Evolutionary conservation across 345 rosid species (phyloP), one percentile per base, ranked within the genome.

Genomic region (Erucastrum elatum): DNA sequence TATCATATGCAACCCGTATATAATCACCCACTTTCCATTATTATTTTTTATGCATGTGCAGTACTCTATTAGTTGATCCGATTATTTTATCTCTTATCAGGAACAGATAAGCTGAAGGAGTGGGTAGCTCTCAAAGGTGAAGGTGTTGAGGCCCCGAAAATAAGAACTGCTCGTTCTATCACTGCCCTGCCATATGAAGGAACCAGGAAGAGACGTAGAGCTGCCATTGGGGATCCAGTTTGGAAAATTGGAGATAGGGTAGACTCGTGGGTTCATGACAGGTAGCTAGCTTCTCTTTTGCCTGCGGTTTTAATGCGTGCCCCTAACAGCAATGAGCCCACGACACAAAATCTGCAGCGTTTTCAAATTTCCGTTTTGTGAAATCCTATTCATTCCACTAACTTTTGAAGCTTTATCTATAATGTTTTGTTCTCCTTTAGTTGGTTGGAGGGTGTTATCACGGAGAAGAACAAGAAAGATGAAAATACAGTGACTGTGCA

Each of bases 191-290:
- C 90, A 62, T 89, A 79, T 81, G 98, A 95, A 85, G 98, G 97
- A 82, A 91, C 97, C 8, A 90, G 91, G 84, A 95, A 95, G 90
- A 90, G 99, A 72, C 91, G 96, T 44, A 87, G 99, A 78, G 89
- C 92, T 71, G 94, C 94, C 65, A 83, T 84, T 75, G 90, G 85
- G 16, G 94, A 91, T 74, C 81, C 82, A 82, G 81, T 49, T 56
- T 96, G 98, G 97, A 90, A 91, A 62, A 85, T 90, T 84, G 99
- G 98, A 67, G 99, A 96, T 81, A 88, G 85, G 82, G 96, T 91
- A 53, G 98, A 96, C 78, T 92, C 90, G 56, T 90, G 93, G 92
- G 87, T 91, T 65, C 87, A 79, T 77, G 91, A 93, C 69, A 86
- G 99, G 99, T 95, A 84, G 5, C 63, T 29, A n/a, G 61, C 29